Base-by-base conservation (phyloP, 1,284 basidiomycete genomes). In the Tremellales sp. region DNA sequence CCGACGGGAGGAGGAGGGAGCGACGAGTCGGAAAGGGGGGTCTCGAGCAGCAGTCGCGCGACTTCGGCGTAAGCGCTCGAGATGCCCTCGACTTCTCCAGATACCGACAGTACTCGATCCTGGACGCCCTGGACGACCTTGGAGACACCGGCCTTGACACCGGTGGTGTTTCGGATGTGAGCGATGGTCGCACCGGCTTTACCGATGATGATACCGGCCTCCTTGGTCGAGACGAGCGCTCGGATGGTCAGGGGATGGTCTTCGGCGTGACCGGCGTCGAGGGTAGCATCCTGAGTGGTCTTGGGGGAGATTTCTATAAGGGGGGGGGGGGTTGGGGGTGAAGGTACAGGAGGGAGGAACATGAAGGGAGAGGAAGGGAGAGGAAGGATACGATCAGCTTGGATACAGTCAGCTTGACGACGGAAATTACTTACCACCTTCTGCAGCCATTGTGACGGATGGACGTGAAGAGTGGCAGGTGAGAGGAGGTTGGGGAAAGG, bases 41-140 rank as follows among this genome's bases (percentile, higher is more conserved):
- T 78, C 62, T 78, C 79, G 70, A 94, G 86, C 64, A 98, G 87
- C 68, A 96, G 91, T 54, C 84, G 80, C 64, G 94, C 90, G 75
- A 97, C 93, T 78, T 96, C 86, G 55, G 86, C 84, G 78, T 96
- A 97, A 51, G 94, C 94, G 80, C 91, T 89, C 61, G 93, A 85
- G 58, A 97, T 88, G 57, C 84, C 85, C 62, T 96, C 89, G 63
- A 94, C 85, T 46, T 87, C 83, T 54, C 94, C 94, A 54, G 83
- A 86, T 73, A 97, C 87, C 66, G 87, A 91, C 70, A 98, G 84
- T 65, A 97, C 91, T 64, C 94, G 88, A 77, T 98, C 94, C 74
- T 96, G 91, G 55, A 98, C 91, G 62, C 94, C 94, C 49, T 85
- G 85, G 54, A 96, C 91, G 78, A 97, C 93, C 77, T 97, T 97